Base-by-base conservation (phyloP, 23 red algal species). In the Gracilaria caudata region DNA sequence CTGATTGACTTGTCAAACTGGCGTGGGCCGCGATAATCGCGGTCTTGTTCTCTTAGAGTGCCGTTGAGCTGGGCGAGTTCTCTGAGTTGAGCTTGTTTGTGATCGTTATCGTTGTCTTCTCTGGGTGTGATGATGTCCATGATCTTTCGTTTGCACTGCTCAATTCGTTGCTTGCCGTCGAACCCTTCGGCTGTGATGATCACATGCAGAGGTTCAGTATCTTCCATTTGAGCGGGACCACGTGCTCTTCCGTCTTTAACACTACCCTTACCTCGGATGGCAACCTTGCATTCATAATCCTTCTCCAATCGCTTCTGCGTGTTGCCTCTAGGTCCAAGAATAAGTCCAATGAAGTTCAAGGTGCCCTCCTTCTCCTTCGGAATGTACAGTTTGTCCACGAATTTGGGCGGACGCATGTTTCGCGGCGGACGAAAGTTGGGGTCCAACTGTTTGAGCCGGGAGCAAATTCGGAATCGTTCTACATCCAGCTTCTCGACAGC, bases 291-390 rank as follows among this genome's bases (percentile, higher is more conserved):
- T 16, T 85, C 61, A 64, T 80, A 98, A 24, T 94, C 86, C 86
- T 94, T 88, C 73, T 98, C 96, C 36, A 98, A 66, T 29, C 93
- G 78, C 78, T 98, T 98, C 51, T 98, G 96, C 4, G 96, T 98
- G 77, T 92, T 93, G 4, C 96, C 96, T 47, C 96, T 83, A 17
- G 96, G 96, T 32, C 96, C 96, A 0, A 98, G 56, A 45, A 98
- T 94, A 38, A 95, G 86, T 12, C 96, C 96, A 76, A 95, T 95
- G 35, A 98, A 95, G 78, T 98, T 98, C 2, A 95, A 53, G 37
- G 94, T 79, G 68, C 91, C 86, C 57, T 98, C 80, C 79, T 94
- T 88, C 45, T 90, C 80, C 66, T 89, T 91, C 68, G 91, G 95
- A 51, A 98, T 86, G 78, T 86, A 94, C 45, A 94, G 71, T 68